Evolutionary conservation across 2,329 filamentous ascomycete genomes (phyloP), one percentile per base, ranked within the genome.

Genomic region (Arthrinium puccinioides): DNA sequence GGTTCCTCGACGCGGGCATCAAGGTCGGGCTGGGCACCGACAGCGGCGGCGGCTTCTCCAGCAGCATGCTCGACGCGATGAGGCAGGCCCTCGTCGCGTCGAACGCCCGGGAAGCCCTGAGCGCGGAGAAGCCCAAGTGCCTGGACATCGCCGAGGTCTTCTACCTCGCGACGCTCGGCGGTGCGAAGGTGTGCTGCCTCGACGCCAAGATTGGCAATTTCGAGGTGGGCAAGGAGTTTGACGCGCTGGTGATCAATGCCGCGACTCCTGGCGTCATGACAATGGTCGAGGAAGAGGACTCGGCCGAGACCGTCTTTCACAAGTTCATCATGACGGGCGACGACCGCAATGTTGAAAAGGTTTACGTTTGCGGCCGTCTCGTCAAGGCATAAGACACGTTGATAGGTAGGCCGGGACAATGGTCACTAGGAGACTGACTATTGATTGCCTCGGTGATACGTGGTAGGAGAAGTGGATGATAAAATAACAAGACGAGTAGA

Each of bases 11-110:
- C 1, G 59, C 63, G 2, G 76, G 69, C 1, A 72, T 83, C 50
- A 79, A 81, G 41, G 76, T 83, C n/a, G 79, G 79, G 0, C 56
- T 84, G 0, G 79, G 79, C 0, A 83, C 79, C 0, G 79, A 83
- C 44, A 74, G 70, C 29, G 76, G 77, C 3, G 79, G 76, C 21
- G 78, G 79, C 0, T 82, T 74, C 54, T 74, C 76, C 5, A 68
- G 66, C 5, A 72, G 68, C 9, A 79, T 83, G 49, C 60, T 80
- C 2, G 69, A 76, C 41, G 67, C 67, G 1, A 77, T 79, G 58
- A 62, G 74, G 8, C 70, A 76, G 44, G 72, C 77, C 0, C 64
- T 81, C 39, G 68, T 82, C 26, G 69, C 68, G 0, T 71, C 68
- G 3, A 67, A 69, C 41, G 68, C 70, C 2, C 52, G 62, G 2